A percentile compares a stretch with the other conserved stretches of the same genome.
phyloP scores from a whole-genome alignment of 2,329 filamentous ascomycete species.

The Fusarium nisikadoi region DNA sequence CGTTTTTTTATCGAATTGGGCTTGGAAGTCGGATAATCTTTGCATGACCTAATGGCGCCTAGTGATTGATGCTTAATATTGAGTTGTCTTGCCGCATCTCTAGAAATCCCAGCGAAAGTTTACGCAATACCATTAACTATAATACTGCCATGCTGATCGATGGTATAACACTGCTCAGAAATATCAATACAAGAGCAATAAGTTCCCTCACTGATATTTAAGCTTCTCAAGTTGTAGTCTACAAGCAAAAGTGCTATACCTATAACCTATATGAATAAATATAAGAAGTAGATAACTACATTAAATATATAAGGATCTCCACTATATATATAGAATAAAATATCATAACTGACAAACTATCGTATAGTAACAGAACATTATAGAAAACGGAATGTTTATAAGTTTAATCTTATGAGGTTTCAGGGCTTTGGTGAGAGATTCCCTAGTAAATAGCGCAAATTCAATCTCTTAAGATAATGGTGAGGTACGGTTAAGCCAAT shows the following conservation, averaged over 20 bases:
- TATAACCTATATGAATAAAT: not conserved
- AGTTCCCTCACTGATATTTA: not conserved
- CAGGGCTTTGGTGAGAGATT: no score
- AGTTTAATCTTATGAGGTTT: no score
- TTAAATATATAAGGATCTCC: no score
- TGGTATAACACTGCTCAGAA: not conserved
- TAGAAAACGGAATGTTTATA: no score
- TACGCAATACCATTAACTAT: not conserved
- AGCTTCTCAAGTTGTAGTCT: not conserved
- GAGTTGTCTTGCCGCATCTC: not conserved
- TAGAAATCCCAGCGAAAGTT: not conserved
- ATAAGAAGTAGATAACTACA: not conserved
- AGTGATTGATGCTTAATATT: not conserved
- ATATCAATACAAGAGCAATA: not conserved
- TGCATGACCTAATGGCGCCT: not conserved
- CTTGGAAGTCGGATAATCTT: no score
- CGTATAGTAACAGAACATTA: no score
- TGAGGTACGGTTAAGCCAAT: no score
- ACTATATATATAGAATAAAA: no score
- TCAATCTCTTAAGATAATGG: no score
- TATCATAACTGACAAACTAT: no score
- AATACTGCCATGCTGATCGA: not conserved
- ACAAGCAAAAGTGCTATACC: not conserved
- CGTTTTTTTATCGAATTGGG: fast-evolving
- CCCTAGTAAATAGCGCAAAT: no score